A percentile compares a stretch with the other conserved stretches of the same genome.
Conservation (phyloP, 169 alveolate genomes). For the Eimeria praecox region DNA sequence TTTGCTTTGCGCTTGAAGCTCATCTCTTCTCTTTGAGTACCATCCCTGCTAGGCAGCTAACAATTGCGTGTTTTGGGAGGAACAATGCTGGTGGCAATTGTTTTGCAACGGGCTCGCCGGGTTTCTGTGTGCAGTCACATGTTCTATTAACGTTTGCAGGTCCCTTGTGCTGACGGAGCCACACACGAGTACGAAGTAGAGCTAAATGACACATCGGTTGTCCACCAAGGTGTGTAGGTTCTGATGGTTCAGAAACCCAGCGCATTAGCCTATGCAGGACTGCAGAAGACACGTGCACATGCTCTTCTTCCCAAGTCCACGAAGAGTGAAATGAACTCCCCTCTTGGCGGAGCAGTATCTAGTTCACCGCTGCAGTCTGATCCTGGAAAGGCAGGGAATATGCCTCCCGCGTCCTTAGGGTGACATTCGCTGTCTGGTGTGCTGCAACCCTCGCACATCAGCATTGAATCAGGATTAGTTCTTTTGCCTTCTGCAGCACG, state of each 20-base stretch:
- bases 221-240: background rate
- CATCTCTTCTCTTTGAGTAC: background rate
- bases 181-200: background rate
- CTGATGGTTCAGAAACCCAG: background rate
- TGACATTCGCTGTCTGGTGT: background rate
- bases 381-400: background rate
- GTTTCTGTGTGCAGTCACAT: background rate
- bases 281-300: background rate
- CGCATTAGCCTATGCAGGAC: background rate
- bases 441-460: background rate
- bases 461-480: background rate
- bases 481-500: background rate
- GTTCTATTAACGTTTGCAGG: background rate
- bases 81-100: background rate
- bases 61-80: background rate
- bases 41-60: background rate
- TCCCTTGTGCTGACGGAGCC: background rate
- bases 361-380: background rate
- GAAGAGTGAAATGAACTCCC: background rate
- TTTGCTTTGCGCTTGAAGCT: background rate
- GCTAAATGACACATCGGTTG: background rate
- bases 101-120: background rate
- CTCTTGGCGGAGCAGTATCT: background rate
- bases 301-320: background rate
- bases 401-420: background rate